A percentile compares a stretch with the other conserved stretches of the same genome.
Evolutionary conservation across 352 stramenopile genomes (phyloP).

Genomic region (Plasmopara viticola): DNA sequence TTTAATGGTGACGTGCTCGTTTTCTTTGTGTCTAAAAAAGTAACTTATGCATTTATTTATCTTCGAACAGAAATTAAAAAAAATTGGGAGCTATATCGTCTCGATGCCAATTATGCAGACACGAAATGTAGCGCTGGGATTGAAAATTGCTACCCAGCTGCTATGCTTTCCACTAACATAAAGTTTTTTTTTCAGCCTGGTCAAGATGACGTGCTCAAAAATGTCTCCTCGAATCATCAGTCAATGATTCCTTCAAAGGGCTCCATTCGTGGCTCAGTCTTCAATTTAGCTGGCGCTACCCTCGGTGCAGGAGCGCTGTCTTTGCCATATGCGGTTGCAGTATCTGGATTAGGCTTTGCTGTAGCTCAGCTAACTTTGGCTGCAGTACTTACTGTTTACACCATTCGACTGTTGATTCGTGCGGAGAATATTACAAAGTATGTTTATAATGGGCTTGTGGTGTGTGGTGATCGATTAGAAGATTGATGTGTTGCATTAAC

Average conservation of each 20-base stretch:
- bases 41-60: conserved; percentile 7
- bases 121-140: conserved; percentile 18
- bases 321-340: conserved; percentile 72
- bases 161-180: not conserved
- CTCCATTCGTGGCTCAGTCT: conserved; percentile 78
- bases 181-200: conserved; percentile 11
- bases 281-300: conserved; percentile 78
- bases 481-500: conserved; percentile 1
- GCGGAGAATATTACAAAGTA: conserved; percentile 77
- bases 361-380: conserved; percentile 63
- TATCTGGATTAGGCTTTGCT: conserved; percentile 74
- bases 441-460: conserved; percentile 7
- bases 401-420: conserved; percentile 75
- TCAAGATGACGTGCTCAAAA: conserved; percentile 41
- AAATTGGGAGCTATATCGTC: conserved; percentile 64
- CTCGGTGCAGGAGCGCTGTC: conserved; percentile 72
- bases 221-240: conserved; percentile 71
- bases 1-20: conserved; percentile 47
- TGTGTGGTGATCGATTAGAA: not conserved
- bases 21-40: not conserved
- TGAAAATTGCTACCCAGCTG: not conserved
- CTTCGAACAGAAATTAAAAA: conserved; percentile 46
- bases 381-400: conserved; percentile 71
- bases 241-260: conserved; percentile 76
- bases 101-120: conserved; percentile 63